A percentile compares a stretch with the other conserved stretches of the same genome.
Conservation (phyloP, 2,329 filamentous ascomycete genomes). For the Septoria petroselini region DNA sequence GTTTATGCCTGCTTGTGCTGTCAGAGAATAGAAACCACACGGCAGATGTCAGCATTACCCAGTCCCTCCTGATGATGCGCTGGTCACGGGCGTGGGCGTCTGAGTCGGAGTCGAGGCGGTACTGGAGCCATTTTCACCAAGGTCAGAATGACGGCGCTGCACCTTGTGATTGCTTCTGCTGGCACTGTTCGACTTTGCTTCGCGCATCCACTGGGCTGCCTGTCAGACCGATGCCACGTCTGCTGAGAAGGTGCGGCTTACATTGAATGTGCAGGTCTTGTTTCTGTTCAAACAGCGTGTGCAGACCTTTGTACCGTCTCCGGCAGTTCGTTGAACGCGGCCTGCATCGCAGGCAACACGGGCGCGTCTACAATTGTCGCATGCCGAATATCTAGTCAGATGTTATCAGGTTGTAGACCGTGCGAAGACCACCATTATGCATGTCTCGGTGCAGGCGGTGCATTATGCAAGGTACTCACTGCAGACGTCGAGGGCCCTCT, state of each 20-base stretch:
- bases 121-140: not conserved
- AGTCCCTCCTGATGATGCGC: not conserved
- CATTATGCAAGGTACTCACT: no score
- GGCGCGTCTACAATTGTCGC: conserved; percentile 7
- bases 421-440: no score
- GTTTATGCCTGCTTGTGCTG: not conserved
- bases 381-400: conserved; percentile 4
- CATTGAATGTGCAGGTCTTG: conserved; percentile 1
- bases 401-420: no score
- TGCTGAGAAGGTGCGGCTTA: not conserved
- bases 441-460: no score
- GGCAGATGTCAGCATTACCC: not conserved
- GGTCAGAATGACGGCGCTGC: conserved; percentile 4
- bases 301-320: conserved; percentile 6
- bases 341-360: conserved; percentile 9
- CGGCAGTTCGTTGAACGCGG: not conserved
- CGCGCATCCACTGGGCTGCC: conserved; percentile 8
- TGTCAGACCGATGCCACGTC: not conserved
- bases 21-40: not conserved
- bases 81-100: not conserved
- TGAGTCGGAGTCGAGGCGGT: not conserved
- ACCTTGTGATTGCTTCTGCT: not conserved
- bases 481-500: no score
- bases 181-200: not conserved
- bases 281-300: conserved; percentile 1